A percentile compares a stretch with the other conserved stretches of the same genome.
phyloP scores from a whole-genome alignment of 257 asterid genomes.

The Echium plantagineum region DNA sequence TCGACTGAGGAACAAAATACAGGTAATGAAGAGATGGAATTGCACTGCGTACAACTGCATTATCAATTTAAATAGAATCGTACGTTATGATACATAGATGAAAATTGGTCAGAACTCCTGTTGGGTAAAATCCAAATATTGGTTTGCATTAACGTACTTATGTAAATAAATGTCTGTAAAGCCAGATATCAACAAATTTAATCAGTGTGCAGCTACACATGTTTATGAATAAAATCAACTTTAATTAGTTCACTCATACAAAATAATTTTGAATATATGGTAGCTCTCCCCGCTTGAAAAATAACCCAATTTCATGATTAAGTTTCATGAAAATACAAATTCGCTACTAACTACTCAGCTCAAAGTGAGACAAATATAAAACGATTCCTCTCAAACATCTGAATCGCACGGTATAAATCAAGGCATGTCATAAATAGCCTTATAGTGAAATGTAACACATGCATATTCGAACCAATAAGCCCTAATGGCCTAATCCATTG shows the following conservation, averaged over 20 bases:
- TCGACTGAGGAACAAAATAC: constrained; percentile 82
- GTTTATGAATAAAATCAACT: too few relatives aligned
- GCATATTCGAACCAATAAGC: not conserved
- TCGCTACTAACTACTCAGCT: not conserved
- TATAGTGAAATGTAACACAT: not conserved
- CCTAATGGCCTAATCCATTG: not conserved
- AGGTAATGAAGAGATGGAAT: constrained; percentile 82
- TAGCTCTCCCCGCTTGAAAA: not conserved
- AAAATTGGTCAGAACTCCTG: not conserved
- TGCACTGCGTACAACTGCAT: constrained; percentile 90
- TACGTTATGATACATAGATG: not conserved
- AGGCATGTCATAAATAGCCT: too few relatives aligned
- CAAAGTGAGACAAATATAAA: not conserved
- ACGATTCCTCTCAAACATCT: not conserved
- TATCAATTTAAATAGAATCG: constrained; percentile 7
- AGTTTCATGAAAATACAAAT: too few relatives aligned
- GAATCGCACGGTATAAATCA: too few relatives aligned
- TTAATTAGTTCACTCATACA: not conserved
- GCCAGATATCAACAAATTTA: too few relatives aligned
- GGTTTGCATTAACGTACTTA: not conserved
- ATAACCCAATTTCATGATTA: not conserved
- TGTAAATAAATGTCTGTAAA: not conserved
- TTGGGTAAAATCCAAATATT: not conserved
- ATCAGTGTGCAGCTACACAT: too few relatives aligned
- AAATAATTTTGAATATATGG: too few relatives aligned